phyloP scores from a whole-genome alignment of 345 rosid genomes.

The Populus tremula region DNA sequence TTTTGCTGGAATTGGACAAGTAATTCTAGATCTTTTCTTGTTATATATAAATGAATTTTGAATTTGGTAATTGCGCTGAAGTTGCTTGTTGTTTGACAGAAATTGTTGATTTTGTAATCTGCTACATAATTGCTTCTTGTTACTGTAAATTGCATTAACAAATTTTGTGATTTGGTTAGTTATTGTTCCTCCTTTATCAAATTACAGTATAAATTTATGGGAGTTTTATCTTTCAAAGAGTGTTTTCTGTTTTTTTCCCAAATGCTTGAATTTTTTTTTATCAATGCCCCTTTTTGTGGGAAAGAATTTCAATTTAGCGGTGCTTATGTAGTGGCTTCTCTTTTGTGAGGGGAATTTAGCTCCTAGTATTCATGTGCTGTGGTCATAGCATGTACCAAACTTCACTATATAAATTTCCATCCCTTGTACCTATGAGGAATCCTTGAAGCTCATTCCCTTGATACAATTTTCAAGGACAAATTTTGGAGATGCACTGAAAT shows the following conservation, averaged over 20 bases:
- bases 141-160: neutral
- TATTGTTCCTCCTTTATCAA: neutral
- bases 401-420: neutral
- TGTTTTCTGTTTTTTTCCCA: neutral
- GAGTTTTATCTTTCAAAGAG: neutral
- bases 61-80: neutral
- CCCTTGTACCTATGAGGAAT: neutral
- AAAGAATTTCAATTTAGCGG: neutral
- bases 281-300: neutral
- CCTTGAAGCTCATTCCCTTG: neutral
- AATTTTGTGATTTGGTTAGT: neutral
- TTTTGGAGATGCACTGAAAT: neutral
- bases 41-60: neutral
- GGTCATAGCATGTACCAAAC: neutral
- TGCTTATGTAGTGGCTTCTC: neutral
- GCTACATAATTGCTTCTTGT: neutral
- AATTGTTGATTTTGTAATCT: neutral
- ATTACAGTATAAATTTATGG: neutral
- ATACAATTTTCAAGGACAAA: neutral
- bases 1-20: slow-evolving; percentile 98
- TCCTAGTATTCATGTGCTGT: neutral
- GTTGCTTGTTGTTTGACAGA: neutral
- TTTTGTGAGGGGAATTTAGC: neutral
- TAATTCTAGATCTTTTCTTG: slow-evolving; percentile 40
- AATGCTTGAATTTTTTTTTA: neutral